A percentile compares a stretch with the other conserved stretches of the same genome.
phyloP scores from a whole-genome alignment of 1,284 basidiomycete genomes.

The Pseudozyma sp. region DNA sequence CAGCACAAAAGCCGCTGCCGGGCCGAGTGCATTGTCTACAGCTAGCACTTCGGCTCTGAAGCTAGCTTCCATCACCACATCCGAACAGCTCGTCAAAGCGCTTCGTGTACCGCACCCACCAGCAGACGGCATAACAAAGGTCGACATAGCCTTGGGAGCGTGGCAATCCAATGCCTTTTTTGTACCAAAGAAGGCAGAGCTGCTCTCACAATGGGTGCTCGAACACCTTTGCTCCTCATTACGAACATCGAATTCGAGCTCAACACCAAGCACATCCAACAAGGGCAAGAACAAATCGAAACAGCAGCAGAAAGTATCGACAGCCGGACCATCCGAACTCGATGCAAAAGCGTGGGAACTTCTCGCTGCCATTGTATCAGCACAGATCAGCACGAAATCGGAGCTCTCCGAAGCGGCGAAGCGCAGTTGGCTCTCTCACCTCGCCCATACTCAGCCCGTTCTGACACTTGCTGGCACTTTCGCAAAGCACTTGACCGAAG shows the following conservation, averaged over 20 bases:
- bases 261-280: constrained; percentile 18
- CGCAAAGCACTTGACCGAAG: constrained; percentile 18
- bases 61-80: constrained; percentile 51
- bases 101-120: constrained; percentile 44
- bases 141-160: constrained; percentile 41
- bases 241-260: constrained; percentile 5
- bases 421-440: constrained; percentile 42
- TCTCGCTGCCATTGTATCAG: constrained; percentile 24
- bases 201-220: constrained; percentile 52
- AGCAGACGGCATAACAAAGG: constrained; percentile 24
- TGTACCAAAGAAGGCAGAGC: constrained; percentile 53
- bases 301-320: constrained; percentile 9
- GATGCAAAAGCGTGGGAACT: constrained; percentile 48
- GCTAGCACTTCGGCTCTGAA: constrained; percentile 18
- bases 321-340: constrained; percentile 4
- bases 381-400: constrained; percentile 16
- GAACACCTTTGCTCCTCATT: constrained; percentile 42
- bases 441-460: constrained; percentile 41
- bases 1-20: constrained; percentile 3
- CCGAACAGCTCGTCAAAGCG: constrained; percentile 58
- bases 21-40: constrained; percentile 1
- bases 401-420: constrained; percentile 35
- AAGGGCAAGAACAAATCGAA: constrained; percentile 41
- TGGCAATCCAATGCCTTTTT: constrained; percentile 39
- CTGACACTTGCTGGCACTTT: constrained; percentile 30